Percentiles rank a stretch among this genome's conserved stretches.
These are phyloP conservation scores for Leptographium lundbergii DNA, from an alignment of 2,329 filamentous ascomycete species.

Conservation along the genomic window DNA sequence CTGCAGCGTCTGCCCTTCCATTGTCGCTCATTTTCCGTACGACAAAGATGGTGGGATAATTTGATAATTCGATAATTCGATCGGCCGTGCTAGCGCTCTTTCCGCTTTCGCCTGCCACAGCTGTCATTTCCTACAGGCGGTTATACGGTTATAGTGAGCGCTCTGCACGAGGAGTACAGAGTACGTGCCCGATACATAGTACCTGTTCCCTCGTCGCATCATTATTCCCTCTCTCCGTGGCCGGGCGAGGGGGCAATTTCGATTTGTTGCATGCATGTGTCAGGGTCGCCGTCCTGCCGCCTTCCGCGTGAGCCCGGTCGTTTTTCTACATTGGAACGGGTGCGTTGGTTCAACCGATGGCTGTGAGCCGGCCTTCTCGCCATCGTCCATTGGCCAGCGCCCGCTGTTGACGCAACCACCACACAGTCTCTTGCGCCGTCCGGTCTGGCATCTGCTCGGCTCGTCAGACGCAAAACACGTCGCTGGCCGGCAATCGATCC, in stretches of 20 bases:
- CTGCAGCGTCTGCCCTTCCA: background rate
- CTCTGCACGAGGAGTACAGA: background rate
- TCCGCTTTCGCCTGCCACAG: background rate
- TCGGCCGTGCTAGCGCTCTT: background rate
- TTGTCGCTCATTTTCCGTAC: background rate
- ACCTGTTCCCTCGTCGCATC: background rate
- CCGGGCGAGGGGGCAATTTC: too few relatives aligned
- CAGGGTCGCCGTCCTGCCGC: background rate
- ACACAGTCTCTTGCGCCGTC: too few relatives aligned
- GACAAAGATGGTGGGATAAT: background rate
- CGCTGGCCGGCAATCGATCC: background rate
- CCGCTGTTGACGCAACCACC: background rate
- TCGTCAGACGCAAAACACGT: background rate
- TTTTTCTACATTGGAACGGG: background rate
- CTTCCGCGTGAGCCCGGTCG: background rate
- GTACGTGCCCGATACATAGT: background rate
- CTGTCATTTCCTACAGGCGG: too few relatives aligned
- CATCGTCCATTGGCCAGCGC: background rate
- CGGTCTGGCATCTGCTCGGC: too few relatives aligned
- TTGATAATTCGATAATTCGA: background rate
- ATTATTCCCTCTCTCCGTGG: background rate
- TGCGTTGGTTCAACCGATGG: too few relatives aligned
- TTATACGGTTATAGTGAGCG: background rate
- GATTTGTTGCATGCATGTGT: background rate
- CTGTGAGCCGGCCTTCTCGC: too few relatives aligned